A percentile compares a stretch with the other conserved stretches of the same genome.
Evolutionary conservation across 176 grass and related monocot species (phyloP).

Genomic region (Bromus sterilis): DNA sequence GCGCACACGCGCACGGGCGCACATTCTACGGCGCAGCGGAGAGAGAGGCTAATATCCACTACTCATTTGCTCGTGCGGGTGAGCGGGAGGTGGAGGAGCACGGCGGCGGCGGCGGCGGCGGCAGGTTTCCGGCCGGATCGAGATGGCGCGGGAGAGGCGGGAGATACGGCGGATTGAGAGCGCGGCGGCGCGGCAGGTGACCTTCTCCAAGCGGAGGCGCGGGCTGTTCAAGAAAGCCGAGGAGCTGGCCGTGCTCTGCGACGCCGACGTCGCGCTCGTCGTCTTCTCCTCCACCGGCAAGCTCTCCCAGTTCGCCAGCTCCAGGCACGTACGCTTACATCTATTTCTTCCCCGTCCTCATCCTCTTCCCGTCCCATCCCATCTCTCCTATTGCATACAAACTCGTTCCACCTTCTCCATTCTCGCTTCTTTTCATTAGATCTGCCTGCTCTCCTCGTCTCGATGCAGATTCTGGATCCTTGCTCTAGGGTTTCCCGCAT

Average conservation of each 20-base stretch:
- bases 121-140: background rate
- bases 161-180: slow-evolving; percentile 74
- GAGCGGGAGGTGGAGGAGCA: background rate
- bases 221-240: slow-evolving; percentile 96
- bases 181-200: slow-evolving; percentile 85
- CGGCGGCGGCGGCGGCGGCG: background rate
- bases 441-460: background rate
- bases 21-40: background rate
- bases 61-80: background rate
- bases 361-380: background rate
- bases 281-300: slow-evolving; percentile 92
- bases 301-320: slow-evolving; percentile 89
- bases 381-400: background rate
- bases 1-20: background rate
- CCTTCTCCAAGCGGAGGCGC: slow-evolving; percentile 81
- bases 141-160: slow-evolving; percentile 84
- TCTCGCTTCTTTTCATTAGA: background rate
- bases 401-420: background rate
- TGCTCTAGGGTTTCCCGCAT: slow-evolving; percentile 14
- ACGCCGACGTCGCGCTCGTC: slow-evolving; percentile 81
- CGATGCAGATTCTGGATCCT: slow-evolving; percentile 11
- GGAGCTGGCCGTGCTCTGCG: slow-evolving; percentile 86
- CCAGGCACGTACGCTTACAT: slow-evolving; percentile 29
- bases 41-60: background rate
- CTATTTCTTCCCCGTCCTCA: background rate